These are phyloP conservation scores for Aspergillus amoenus DNA, from an alignment of 2,329 filamentous ascomycete species.

Conservation along the genomic window DNA sequence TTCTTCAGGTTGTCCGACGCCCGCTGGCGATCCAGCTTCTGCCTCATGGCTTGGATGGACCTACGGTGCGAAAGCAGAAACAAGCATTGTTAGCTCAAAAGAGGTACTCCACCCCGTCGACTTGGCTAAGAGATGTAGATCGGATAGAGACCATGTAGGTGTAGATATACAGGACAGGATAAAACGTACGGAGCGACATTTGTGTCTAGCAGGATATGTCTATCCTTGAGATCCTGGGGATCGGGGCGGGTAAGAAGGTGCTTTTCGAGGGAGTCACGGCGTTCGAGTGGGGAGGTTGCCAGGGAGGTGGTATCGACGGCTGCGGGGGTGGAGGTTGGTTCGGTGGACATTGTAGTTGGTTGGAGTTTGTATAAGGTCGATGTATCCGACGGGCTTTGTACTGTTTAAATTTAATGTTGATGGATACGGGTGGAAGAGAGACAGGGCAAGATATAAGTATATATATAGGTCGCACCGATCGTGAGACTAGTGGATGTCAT, in stretches of 20 bases:
- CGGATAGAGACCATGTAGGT: not conserved
- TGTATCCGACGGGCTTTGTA: not conserved
- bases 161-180: not conserved
- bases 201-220: slow-evolving; percentile 67
- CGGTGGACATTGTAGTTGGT: slow-evolving; percentile 4
- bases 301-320: slow-evolving; percentile 59
- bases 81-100: not conserved
- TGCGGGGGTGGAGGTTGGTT: slow-evolving; percentile 15
- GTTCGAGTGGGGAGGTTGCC: slow-evolving; percentile 50
- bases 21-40: slow-evolving; percentile 65
- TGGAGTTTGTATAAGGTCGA: not conserved
- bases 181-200: slow-evolving; percentile 63
- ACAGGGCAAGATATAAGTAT: not conserved
- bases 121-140: no score
- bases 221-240: slow-evolving; percentile 64
- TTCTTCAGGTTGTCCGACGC: slow-evolving; percentile 65
- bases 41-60: slow-evolving; percentile 60
- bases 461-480: not conserved
- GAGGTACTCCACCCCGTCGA: no score
- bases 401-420: not conserved
- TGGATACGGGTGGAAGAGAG: not conserved
- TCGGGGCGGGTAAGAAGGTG: slow-evolving; percentile 70
- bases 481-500: not conserved
- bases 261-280: slow-evolving; percentile 68
- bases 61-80: slow-evolving; percentile 33